Conservation (phyloP, 352 stramenopile genomes). For the Phytopythium aichiense region DNA sequence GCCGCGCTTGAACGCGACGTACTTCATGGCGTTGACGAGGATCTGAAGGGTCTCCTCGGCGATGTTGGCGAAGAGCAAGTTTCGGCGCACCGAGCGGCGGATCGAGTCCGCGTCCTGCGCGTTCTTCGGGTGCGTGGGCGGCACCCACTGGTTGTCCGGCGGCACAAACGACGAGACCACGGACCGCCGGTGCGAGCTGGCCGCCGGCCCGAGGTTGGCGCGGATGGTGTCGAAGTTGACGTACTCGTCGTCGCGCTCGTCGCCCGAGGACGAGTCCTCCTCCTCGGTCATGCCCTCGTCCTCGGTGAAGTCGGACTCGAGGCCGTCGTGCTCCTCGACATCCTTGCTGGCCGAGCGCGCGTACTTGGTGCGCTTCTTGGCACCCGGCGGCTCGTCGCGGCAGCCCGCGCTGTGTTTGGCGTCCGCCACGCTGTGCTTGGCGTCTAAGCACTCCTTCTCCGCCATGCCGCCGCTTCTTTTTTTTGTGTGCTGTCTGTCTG, state of each 20-base stretch:
- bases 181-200: conserved; percentile 36
- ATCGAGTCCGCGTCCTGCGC: conserved; percentile 46
- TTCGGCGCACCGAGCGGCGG: conserved; percentile 48
- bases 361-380: conserved; percentile 29
- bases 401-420: not conserved
- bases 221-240: conserved; percentile 41
- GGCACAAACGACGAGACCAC: conserved; percentile 56
- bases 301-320: conserved; percentile 11
- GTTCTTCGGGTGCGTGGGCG: conserved; percentile 52
- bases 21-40: conserved; percentile 72
- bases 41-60: conserved; percentile 60
- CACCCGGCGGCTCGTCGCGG: conserved; percentile 14
- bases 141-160: conserved; percentile 43
- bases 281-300: conserved; percentile 28
- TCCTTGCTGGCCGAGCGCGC: conserved; percentile 22
- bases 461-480: conserved; percentile 7
- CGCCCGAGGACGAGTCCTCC: conserved; percentile 23
- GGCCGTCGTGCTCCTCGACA: conserved; percentile 11
- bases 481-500: too few species aligned
- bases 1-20: conserved; percentile 33
- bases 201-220: conserved; percentile 31
- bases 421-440: not conserved
- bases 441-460: conserved; percentile 9
- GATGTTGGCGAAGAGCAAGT: conserved; percentile 67
- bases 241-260: conserved; percentile 25